A percentile compares a stretch with the other conserved stretches of the same genome.
Evolutionary conservation across 2,329 filamentous ascomycete genomes (phyloP).

Genomic region (Echinosphaeria canescens): DNA sequence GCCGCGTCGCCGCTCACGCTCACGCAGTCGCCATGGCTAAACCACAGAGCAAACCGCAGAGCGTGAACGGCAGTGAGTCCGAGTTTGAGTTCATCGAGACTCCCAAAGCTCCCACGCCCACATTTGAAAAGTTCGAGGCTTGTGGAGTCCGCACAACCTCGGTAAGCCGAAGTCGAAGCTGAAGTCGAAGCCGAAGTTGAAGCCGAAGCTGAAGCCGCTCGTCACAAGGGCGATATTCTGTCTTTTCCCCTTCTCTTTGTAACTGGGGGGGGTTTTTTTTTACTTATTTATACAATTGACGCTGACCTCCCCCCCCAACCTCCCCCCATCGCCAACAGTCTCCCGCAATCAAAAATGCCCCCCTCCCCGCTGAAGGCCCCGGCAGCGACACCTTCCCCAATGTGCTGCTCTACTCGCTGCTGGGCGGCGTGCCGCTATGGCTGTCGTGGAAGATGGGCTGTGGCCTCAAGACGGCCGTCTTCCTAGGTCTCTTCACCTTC

Average conservation of each 20-base stretch:
- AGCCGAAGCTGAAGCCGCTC: no score
- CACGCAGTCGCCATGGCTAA: no score
- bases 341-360: conserved; percentile 80
- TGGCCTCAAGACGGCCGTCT: conserved; percentile 68
- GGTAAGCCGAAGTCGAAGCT: no score
- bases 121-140: conserved; percentile 26
- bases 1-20: no score
- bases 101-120: conserved; percentile 23
- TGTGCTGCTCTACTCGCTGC: conserved; percentile 45
- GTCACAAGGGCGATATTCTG: no score
- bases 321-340: conserved; percentile 33
- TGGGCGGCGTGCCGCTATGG: conserved; percentile 56
- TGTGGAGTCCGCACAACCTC: conserved; percentile 32
- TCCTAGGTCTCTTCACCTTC: conserved; percentile 62
- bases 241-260: no score
- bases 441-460: conserved; percentile 67
- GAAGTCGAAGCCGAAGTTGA: no score
- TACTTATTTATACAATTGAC: no score
- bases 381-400: conserved; percentile 81
- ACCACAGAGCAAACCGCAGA: conserved; percentile 23
- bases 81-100: conserved; percentile 44
- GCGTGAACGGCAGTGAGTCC: conserved; percentile 24
- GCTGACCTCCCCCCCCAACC: no score
- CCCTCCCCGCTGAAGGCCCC: conserved; percentile 73
- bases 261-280: no score